A percentile compares a stretch with the other conserved stretches of the same genome.
phyloP scores from a whole-genome alignment of 2,329 filamentous ascomycete genomes.

The Colletotrichum filicis region DNA sequence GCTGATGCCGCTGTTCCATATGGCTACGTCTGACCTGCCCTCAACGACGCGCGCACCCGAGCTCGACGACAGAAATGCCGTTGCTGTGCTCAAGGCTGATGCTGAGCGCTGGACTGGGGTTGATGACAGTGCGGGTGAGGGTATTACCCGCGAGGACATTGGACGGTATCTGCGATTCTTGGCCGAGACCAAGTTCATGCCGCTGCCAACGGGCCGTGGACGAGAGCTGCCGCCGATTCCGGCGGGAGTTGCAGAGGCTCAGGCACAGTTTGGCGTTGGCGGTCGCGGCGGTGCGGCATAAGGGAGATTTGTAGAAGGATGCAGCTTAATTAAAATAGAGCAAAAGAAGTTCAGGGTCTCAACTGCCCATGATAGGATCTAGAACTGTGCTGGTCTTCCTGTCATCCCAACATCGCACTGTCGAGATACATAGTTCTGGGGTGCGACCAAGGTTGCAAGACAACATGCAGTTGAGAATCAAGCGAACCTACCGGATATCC shows the following conservation, averaged over 20 bases:
- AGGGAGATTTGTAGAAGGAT: not conserved
- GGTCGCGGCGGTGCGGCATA: conserved; percentile 30
- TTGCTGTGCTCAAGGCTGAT: conserved; percentile 67
- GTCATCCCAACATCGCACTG: not conserved
- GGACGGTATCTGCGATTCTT: conserved; percentile 43
- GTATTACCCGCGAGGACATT: conserved; percentile 41
- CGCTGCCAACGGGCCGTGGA: conserved; percentile 42
- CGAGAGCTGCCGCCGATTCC: conserved; percentile 40
- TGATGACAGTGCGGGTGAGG: conserved; percentile 62
- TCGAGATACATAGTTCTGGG: not conserved
- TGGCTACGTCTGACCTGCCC: conserved; percentile 75
- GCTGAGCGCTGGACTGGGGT: conserved; percentile 67
- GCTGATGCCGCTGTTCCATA: conserved; percentile 75
- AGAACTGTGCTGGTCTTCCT: too few relatives aligned
- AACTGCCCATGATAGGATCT: too few relatives aligned
- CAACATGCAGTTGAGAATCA: too few relatives aligned
- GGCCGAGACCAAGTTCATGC: conserved; percentile 44
- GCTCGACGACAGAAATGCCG: conserved; percentile 76
- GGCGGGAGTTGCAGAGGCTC: conserved; percentile 35
- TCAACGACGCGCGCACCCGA: conserved; percentile 78
- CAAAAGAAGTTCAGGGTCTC: too few relatives aligned
- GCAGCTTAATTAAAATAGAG: not conserved
- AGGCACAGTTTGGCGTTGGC: conserved; percentile 39
- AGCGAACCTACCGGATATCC: too few relatives aligned
- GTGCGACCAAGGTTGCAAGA: too few relatives aligned